phyloP scores from a whole-genome alignment of 2,329 filamentous ascomycete genomes.

The Fusarium sp. region DNA sequence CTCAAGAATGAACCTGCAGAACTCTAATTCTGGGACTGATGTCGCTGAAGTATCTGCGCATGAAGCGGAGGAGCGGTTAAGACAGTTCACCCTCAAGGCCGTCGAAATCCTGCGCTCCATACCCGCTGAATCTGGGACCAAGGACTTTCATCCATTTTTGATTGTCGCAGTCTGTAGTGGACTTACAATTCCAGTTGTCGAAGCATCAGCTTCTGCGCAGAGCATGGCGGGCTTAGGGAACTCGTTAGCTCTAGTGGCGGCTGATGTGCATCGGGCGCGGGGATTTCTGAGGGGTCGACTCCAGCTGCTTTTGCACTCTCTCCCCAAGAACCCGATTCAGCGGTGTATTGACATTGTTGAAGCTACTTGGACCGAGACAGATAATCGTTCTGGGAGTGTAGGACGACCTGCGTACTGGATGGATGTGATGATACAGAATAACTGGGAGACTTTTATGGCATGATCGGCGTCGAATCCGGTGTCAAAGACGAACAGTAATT shows the following conservation, averaged over 20 bases:
- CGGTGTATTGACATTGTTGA: not conserved
- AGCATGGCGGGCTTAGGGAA: accelerated
- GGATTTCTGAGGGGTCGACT: not conserved
- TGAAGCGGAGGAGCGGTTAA: not conserved
- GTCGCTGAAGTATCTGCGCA: accelerated
- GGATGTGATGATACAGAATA: not conserved
- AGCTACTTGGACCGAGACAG: not conserved
- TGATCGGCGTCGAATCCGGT: not conserved
- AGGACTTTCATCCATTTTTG: not conserved
- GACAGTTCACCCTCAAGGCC: not conserved
- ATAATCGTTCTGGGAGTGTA: accelerated
- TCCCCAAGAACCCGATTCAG: not conserved
- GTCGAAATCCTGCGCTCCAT: not conserved
- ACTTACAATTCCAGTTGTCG: not conserved
- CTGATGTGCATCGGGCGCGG: not conserved
- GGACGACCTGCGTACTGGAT: not conserved
- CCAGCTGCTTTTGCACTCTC: not conserved
- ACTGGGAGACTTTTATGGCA: not conserved
- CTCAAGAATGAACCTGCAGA: not conserved
- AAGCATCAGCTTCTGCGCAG: accelerated
- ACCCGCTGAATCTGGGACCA: not conserved
- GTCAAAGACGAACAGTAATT: accelerated
- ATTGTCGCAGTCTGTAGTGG: not conserved
- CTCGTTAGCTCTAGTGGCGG: not conserved
- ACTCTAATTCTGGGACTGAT: accelerated